Percentiles rank a stretch among this genome's conserved stretches.
Conservation (phyloP, 306 rosid genomes). For the Mimosa bimucronata region DNA sequence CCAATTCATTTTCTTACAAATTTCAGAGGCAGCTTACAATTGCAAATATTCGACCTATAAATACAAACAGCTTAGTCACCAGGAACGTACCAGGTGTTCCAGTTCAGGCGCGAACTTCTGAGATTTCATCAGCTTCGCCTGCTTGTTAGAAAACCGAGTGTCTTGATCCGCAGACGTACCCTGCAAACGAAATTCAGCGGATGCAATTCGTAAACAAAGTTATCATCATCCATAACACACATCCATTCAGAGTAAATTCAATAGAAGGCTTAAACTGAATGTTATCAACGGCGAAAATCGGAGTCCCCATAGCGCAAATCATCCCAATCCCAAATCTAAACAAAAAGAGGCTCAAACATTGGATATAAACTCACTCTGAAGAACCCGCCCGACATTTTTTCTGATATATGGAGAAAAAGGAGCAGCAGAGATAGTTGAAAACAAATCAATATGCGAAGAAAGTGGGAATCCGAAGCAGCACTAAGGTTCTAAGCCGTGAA, state of each 20-base stretch:
- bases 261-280: neutral
- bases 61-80: constrained; percentile 10
- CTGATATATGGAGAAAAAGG: constrained; percentile 39
- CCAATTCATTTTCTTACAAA: constrained; percentile 23
- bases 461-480: constrained; percentile 18
- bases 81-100: constrained; percentile 80
- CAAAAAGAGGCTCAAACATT: neutral
- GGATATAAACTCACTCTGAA: constrained; percentile 64
- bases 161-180: constrained; percentile 98
- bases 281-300: constrained; percentile 27
- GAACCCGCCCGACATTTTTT: constrained; percentile 97
- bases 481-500: neutral
- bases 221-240: neutral
- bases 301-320: constrained; percentile 27
- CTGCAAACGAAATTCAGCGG: constrained; percentile 46
- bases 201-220: constrained; percentile 8
- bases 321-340: constrained; percentile 21
- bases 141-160: constrained; percentile 97
- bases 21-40: neutral
- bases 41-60: neutral
- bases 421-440: constrained; percentile 37
- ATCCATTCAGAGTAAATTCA: neutral
- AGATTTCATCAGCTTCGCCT: constrained; percentile 89
- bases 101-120: constrained; percentile 96
- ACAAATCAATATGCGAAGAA: constrained; percentile 9